These are phyloP conservation scores for Acmispon strigosus DNA, from an alignment of 306 rosid species.

Conservation along the genomic window DNA sequence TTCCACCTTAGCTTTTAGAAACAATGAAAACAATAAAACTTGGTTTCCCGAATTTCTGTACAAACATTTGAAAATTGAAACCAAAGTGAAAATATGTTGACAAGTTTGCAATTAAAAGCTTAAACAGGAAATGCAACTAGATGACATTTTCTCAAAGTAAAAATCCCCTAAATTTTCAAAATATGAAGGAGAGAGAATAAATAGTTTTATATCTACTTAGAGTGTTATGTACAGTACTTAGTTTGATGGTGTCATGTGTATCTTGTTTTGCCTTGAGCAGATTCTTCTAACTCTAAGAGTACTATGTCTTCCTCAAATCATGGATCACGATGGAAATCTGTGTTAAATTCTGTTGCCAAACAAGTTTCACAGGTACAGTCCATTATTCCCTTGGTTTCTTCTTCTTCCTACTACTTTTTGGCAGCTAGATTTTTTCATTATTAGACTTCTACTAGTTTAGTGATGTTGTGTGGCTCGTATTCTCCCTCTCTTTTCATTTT, in stretches of 20 bases:
- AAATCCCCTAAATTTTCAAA: neutral
- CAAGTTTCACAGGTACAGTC: conserved; percentile 84
- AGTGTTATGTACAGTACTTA: neutral
- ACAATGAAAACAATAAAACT: no score
- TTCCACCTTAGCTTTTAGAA: no score
- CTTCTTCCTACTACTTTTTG: conserved; percentile 9
- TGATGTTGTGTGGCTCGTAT: conserved; percentile 6
- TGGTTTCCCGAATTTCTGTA: no score
- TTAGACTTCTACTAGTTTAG: neutral
- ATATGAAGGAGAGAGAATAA: neutral
- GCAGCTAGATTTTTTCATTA: neutral
- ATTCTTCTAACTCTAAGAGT: conserved; percentile 41
- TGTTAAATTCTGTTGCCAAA: conserved; percentile 64
- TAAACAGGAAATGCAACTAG: no score
- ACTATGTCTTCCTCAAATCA: conserved; percentile 34
- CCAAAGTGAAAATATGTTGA: no score
- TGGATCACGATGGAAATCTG: conserved; percentile 73
- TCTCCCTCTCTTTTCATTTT: neutral
- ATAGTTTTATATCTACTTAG: neutral
- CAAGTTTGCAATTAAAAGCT: no score
- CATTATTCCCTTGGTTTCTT: neutral
- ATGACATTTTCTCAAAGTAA: no score
- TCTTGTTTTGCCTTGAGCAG: conserved; percentile 34
- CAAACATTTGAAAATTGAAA: no score
- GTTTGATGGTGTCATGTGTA: conserved; percentile 21